Evolutionary conservation across 1,139 yeast genomes (phyloP).

Genomic region (Candida tetrigidarum): DNA sequence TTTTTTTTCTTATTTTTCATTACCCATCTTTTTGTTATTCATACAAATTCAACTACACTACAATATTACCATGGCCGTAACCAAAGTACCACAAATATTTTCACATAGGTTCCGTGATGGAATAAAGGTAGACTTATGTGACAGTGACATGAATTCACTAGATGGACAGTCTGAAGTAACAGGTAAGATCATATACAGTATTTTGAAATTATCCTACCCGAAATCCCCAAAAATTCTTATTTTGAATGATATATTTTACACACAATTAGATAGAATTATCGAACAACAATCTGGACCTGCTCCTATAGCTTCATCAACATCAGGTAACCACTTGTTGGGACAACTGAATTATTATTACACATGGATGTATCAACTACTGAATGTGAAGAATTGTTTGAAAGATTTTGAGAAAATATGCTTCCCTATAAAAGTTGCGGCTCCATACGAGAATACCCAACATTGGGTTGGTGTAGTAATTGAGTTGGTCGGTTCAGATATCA

Average conservation of each 20-base stretch:
- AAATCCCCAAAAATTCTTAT: neutral
- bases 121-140: neutral
- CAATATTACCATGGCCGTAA: too few relatives aligned
- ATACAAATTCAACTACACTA: neutral
- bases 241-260: neutral
- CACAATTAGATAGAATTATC: neutral
- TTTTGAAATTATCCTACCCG: neutral
- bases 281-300: too few relatives aligned
- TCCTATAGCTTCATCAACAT: too few relatives aligned
- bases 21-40: neutral
- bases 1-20: neutral
- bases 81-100: too few relatives aligned
- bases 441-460: neutral
- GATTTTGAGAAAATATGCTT: neutral
- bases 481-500: neutral
- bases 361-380: neutral
- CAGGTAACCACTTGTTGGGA: too few relatives aligned
- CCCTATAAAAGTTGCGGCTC: neutral
- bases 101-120: neutral
- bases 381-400: neutral
- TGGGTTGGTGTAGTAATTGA: neutral
- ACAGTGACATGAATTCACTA: neutral
- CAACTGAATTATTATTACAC: neutral
- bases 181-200: neutral
- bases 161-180: neutral